phyloP scores from a whole-genome alignment of 2,329 filamentous ascomycete genomes.

The Helminthosporium solani region DNA sequence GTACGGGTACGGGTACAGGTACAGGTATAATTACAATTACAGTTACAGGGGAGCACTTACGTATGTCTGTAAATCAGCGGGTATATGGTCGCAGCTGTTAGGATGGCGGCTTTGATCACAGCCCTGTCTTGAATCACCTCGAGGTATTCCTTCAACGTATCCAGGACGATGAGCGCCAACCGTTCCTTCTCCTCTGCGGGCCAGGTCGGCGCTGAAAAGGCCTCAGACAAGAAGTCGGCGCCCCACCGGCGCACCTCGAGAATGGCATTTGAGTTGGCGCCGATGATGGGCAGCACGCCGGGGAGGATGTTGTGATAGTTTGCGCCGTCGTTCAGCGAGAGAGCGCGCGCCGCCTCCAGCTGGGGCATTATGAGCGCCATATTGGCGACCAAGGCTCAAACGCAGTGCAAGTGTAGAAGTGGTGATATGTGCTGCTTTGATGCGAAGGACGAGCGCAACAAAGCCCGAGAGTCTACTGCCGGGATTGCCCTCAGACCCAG shows the following conservation, averaged over 20 bases:
- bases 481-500: slow-evolving; percentile 31
- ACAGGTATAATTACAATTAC: no score
- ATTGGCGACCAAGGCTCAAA: slow-evolving; percentile 13
- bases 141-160: slow-evolving; percentile 61
- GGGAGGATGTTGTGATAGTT: slow-evolving; percentile 92
- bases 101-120: slow-evolving; percentile 83
- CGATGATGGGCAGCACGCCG: slow-evolving; percentile 89
- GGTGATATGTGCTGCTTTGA: slow-evolving; percentile 23
- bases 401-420: slow-evolving; percentile 7
- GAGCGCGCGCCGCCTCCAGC: slow-evolving; percentile 84
- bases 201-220: slow-evolving; percentile 89
- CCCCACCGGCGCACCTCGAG: slow-evolving; percentile 93
- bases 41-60: slow-evolving; percentile 66
- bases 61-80: slow-evolving; percentile 89
- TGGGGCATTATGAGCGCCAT: slow-evolving; percentile 61
- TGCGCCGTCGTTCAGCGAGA: slow-evolving; percentile 81
- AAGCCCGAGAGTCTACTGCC: slow-evolving; percentile 23
- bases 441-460: slow-evolving; percentile 30
- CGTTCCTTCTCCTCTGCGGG: slow-evolving; percentile 71
- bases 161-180: slow-evolving; percentile 72
- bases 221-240: slow-evolving; percentile 91
- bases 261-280: slow-evolving; percentile 56
- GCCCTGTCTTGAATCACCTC: slow-evolving; percentile 67
- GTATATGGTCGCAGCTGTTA: slow-evolving; percentile 89
- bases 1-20: no score